Conservation (phyloP, 495 filamentous ascomycete genomes). For the Usnea hakonensis region DNA sequence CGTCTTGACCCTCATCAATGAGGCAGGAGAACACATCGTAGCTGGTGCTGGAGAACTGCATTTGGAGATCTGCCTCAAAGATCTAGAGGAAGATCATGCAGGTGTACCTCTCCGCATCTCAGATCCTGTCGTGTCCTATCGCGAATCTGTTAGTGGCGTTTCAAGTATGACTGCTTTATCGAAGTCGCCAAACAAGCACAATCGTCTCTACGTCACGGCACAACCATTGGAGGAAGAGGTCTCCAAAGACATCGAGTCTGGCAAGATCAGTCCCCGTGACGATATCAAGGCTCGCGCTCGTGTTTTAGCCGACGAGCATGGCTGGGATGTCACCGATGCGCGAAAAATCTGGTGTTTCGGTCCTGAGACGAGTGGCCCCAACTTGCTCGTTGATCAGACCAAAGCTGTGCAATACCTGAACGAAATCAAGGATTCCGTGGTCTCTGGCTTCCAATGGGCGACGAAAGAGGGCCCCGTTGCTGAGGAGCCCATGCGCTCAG, state of each 20-base stretch:
- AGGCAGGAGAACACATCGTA: conserved; percentile 96
- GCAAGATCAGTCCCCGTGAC: conserved; percentile 91
- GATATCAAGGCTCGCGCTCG: conserved; percentile 99
- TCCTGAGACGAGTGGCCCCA: conserved; percentile 94
- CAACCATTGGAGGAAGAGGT: conserved; percentile 87
- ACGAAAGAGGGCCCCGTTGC: conserved; percentile 94
- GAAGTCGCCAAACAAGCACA: conserved; percentile 99
- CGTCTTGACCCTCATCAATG: conserved; percentile 79
- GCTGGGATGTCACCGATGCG: conserved; percentile 99
- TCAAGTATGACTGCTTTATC: conserved; percentile 95
- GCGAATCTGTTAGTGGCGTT: conserved; percentile 76
- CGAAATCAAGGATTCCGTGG: conserved; percentile 99
- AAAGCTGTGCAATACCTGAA: conserved; percentile 99
- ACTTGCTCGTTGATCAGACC: conserved; percentile 98
- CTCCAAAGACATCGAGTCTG: conserved; percentile 77
- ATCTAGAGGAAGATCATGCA: conserved; percentile 99
- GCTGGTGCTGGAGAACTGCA: conserved; percentile 99
- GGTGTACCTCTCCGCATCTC: conserved; percentile 94
- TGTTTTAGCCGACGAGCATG: conserved; percentile 91
- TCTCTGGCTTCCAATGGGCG: conserved; percentile 99
- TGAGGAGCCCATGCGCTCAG: conserved; percentile 94
- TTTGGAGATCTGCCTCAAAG: conserved; percentile 99
- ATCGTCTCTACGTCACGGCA: conserved; percentile 93
- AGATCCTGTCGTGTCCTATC: conserved; percentile 95
- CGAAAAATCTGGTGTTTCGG: conserved; percentile 99